Evolutionary conservation across 805 yeast genomes (phyloP).

Genomic region (Kodamaea hsintzibuensis): DNA sequence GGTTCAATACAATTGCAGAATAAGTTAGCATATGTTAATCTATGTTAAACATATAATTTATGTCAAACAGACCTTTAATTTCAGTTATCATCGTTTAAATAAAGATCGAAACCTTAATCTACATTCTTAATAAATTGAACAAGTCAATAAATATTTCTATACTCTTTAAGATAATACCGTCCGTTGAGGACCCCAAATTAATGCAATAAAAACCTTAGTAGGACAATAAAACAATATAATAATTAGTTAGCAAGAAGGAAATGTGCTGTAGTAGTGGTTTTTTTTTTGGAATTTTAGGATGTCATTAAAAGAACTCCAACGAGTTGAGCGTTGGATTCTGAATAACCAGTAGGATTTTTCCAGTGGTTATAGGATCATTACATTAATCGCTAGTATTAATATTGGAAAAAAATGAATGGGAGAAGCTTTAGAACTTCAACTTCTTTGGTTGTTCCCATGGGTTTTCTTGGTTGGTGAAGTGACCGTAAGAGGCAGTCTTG

Average conservation of each 20-base stretch:
- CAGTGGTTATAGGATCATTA: slow-evolving; percentile 30
- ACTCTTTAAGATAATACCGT: slow-evolving; percentile 24
- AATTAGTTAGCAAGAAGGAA: slow-evolving; percentile 17
- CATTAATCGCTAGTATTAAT: slow-evolving; percentile 40
- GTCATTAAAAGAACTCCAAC: slow-evolving; percentile 25
- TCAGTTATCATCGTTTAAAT: too few species aligned
- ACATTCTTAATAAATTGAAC: too few species aligned
- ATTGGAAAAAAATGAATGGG: slow-evolving; percentile 1
- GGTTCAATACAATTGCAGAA: too few species aligned
- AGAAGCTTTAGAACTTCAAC: slow-evolving; percentile 53
- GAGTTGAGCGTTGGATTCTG: slow-evolving; percentile 47
- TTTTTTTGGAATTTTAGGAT: slow-evolving; percentile 1
- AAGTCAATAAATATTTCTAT: slow-evolving; percentile 5
- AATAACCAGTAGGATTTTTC: slow-evolving; percentile 3
- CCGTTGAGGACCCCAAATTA: slow-evolving; percentile 54
- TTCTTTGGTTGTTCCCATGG: slow-evolving; percentile 98
- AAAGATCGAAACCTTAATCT: too few species aligned
- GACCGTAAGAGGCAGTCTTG: slow-evolving; percentile 99
- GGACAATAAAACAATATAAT: slow-evolving; percentile 19
- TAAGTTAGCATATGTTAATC: too few species aligned
- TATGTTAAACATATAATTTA: too few species aligned
- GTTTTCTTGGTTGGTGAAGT: slow-evolving; percentile 98
- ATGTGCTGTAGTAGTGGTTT: background rate
- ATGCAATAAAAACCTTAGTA: slow-evolving; percentile 43
- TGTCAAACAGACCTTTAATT: too few species aligned